Conservation (phyloP, 2,329 filamentous ascomycete genomes). For the Colletotrichum salicis region DNA sequence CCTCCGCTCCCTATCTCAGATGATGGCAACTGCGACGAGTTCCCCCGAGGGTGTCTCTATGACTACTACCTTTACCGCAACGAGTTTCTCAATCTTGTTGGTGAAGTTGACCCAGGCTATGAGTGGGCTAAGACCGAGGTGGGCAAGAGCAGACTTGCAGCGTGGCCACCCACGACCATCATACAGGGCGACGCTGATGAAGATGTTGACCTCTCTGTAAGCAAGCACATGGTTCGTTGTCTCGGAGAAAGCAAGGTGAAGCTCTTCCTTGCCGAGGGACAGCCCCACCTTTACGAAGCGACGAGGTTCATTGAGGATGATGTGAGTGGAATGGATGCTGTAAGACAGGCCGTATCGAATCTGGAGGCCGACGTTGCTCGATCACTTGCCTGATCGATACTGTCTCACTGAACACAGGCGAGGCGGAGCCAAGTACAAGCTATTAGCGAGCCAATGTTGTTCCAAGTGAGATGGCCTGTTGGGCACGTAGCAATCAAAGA, state of each 20-base stretch:
- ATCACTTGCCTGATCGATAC: not conserved
- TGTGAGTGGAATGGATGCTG: slow-evolving; percentile 41
- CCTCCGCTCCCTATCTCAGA: slow-evolving; percentile 1
- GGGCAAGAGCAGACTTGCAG: slow-evolving; percentile 24
- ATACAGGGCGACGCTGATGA: slow-evolving; percentile 46
- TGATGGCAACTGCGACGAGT: not conserved
- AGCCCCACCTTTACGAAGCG: slow-evolving; percentile 45
- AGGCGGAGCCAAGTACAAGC: not conserved
- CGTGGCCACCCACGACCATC: slow-evolving; percentile 48
- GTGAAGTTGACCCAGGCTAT: slow-evolving; percentile 45
- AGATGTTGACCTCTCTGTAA: slow-evolving; percentile 44
- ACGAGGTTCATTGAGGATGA: slow-evolving; percentile 45
- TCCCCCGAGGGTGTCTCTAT: slow-evolving; percentile 42
- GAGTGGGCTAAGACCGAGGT: slow-evolving; percentile 40
- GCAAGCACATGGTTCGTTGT: slow-evolving; percentile 40
- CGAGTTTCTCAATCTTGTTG: slow-evolving; percentile 41
- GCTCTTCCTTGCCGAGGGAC: slow-evolving; percentile 41
- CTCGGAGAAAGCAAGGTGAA: slow-evolving; percentile 42
- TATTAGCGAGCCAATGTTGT: not conserved
- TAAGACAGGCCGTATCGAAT: slow-evolving; percentile 39
- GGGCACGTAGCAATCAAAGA: not conserved
- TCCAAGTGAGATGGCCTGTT: not conserved
- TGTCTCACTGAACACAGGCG: not conserved
- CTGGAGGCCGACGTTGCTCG: slow-evolving; percentile 36
- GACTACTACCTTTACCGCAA: slow-evolving; percentile 48